phyloP scores from a whole-genome alignment of 2,329 filamentous ascomycete species.

The Zalaria sp. region DNA sequence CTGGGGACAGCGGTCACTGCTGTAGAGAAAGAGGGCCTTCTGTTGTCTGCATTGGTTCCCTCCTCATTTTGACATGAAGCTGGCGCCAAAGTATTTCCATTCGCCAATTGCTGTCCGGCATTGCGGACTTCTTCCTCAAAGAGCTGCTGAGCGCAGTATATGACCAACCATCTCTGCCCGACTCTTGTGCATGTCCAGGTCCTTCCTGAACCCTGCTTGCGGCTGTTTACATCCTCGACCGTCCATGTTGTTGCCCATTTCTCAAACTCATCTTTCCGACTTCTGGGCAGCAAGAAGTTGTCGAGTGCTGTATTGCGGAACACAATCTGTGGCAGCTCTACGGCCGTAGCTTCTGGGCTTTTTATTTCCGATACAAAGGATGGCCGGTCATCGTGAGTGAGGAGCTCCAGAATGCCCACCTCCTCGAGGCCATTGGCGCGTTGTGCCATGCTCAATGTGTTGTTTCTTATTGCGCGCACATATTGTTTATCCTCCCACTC shows the following conservation, averaged over 20 bases:
- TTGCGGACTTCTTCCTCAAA: too few species aligned
- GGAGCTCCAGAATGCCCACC: slow-evolving; percentile 4
- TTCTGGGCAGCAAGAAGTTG: neutral
- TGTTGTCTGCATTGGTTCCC: too few species aligned
- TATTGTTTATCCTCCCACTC: too few species aligned
- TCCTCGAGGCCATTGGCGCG: neutral
- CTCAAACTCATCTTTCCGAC: neutral
- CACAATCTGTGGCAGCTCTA: neutral
- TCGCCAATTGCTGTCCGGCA: too few species aligned
- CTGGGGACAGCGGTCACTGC: too few species aligned
- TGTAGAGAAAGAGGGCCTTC: too few species aligned
- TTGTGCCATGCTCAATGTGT: too few species aligned
- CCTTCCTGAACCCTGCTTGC: slow-evolving; percentile 1
- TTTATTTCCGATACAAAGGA: slow-evolving; percentile 2
- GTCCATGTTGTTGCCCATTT: neutral
- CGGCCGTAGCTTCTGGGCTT: neutral
- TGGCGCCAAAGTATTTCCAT: too few species aligned
- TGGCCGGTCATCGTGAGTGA: slow-evolving; percentile 3
- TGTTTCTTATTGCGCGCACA: too few species aligned
- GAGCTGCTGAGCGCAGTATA: slow-evolving; percentile 4
- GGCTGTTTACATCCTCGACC: neutral
- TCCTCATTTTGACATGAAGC: too few species aligned
- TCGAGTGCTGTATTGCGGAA: slow-evolving; percentile 2
- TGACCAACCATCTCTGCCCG: slow-evolving; percentile 1
- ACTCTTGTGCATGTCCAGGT: slow-evolving; percentile 1